Evolutionary conservation across 768 basidiomycete species (phyloP).

Genomic region (Termitomyces bulborhizus): DNA sequence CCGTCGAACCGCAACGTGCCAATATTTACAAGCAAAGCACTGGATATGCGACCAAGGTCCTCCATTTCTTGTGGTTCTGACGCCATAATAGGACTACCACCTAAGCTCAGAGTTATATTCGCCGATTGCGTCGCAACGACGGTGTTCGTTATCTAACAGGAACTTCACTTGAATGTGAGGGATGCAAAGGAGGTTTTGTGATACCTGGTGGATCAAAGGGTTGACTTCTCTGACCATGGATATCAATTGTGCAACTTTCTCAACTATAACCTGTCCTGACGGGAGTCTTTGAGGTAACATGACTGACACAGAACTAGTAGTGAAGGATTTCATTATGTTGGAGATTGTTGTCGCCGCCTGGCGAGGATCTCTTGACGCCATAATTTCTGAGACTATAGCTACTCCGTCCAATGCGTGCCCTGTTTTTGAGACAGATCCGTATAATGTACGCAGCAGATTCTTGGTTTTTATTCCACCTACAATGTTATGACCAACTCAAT

Average conservation of each 20-base stretch:
- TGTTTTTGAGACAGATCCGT: constrained; percentile 58
- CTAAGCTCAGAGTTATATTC: constrained; percentile 82
- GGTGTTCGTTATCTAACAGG: constrained; percentile 75
- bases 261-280: constrained; percentile 28
- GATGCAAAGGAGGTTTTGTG: not conserved
- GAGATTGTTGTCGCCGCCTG: constrained; percentile 41
- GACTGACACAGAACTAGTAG: constrained; percentile 11
- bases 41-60: constrained; percentile 61
- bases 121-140: constrained; percentile 89
- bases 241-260: constrained; percentile 45
- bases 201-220: constrained; percentile 81
- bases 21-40: constrained; percentile 79
- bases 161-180: not conserved
- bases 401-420: constrained; percentile 68
- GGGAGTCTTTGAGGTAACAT: not conserved
- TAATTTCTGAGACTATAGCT: constrained; percentile 86
- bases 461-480: constrained; percentile 81
- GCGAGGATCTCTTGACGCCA: constrained; percentile 53
- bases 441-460: constrained; percentile 71
- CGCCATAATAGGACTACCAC: constrained; percentile 94
- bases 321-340: constrained; percentile 39
- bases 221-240: constrained; percentile 39
- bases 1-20: constrained; percentile 62
- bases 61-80: constrained; percentile 77
- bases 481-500: not conserved